Conservation (phyloP, 768 basidiomycete species). For the Rhizopogon vesiculosus region DNA sequence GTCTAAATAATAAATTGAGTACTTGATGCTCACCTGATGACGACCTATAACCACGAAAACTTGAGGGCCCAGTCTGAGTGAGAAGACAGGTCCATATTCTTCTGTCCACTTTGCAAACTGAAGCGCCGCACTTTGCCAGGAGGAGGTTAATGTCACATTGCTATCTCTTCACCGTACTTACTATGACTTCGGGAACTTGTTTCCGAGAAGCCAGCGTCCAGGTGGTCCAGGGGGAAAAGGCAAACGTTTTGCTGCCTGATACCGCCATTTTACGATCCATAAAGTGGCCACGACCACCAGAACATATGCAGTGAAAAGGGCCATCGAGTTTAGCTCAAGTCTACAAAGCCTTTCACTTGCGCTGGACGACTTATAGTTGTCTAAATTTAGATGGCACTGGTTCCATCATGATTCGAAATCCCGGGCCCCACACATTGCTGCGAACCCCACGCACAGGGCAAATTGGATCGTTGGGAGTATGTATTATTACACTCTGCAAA, state of each 20-base stretch:
- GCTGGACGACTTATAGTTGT: too few species aligned
- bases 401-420: too few species aligned
- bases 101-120: slow-evolving; percentile 53
- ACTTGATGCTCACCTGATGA: slow-evolving; percentile 6
- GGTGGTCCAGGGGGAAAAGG: slow-evolving; percentile 24
- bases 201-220: slow-evolving; percentile 20
- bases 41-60: slow-evolving; percentile 19
- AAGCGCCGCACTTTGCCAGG: slow-evolving; percentile 1
- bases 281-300: neutral
- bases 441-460: too few species aligned
- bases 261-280: neutral
- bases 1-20: neutral
- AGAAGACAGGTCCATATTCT: slow-evolving; percentile 56
- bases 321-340: neutral
- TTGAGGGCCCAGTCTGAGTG: slow-evolving; percentile 40
- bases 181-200: slow-evolving; percentile 13
- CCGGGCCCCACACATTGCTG: too few species aligned
- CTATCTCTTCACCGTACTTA: slow-evolving; percentile 1
- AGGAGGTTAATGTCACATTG: too few species aligned
- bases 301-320: neutral
- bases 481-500: slow-evolving; percentile 3
- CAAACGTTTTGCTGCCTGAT: neutral
- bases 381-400: too few species aligned
- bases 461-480: neutral
- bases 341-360: too few species aligned